Percentiles rank a stretch among this genome's conserved stretches.
phyloP scores from a whole-genome alignment of 352 stramenopile genomes.

The Phytophthora uliginosa region DNA sequence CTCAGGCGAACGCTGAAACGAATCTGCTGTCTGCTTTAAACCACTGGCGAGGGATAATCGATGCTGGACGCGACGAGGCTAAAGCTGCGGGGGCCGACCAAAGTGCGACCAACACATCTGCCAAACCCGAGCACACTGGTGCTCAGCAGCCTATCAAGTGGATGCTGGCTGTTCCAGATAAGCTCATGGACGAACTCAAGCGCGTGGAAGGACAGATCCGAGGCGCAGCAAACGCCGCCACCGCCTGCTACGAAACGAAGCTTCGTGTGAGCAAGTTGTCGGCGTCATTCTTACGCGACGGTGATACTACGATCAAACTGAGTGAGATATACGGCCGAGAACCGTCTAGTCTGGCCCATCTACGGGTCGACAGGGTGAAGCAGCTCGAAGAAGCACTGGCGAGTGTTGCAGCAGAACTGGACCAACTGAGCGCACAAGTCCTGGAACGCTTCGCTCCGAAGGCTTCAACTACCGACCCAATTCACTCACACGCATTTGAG shows the following conservation, averaged over 20 bases:
- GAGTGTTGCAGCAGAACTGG: slow-evolving; percentile 21
- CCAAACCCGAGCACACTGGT: slow-evolving; percentile 1
- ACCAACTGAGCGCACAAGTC: slow-evolving; percentile 19
- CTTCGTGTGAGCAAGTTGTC: slow-evolving; percentile 41
- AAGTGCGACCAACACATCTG: not conserved
- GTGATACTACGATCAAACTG: slow-evolving; percentile 18
- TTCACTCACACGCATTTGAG: slow-evolving; percentile 5
- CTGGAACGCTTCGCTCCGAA: slow-evolving; percentile 17
- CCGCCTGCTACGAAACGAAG: slow-evolving; percentile 40
- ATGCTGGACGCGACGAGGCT: slow-evolving; percentile 55
- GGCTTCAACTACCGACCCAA: slow-evolving; percentile 6
- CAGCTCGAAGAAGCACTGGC: slow-evolving; percentile 34
- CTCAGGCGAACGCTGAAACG: slow-evolving; percentile 45
- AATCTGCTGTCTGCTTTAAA: slow-evolving; percentile 48
- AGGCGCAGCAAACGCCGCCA: slow-evolving; percentile 21
- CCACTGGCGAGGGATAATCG: slow-evolving; percentile 53
- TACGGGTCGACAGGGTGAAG: slow-evolving; percentile 32
- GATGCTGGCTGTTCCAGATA: slow-evolving; percentile 54
- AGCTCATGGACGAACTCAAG: slow-evolving; percentile 44
- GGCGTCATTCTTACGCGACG: slow-evolving; percentile 32
- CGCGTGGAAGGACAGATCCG: slow-evolving; percentile 46
- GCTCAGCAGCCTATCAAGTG: slow-evolving; percentile 38
- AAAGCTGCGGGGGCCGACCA: slow-evolving; percentile 50
- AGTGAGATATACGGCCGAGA: slow-evolving; percentile 29
- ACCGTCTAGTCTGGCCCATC: slow-evolving; percentile 20